Percentiles rank a stretch among this genome's conserved stretches.
Conservation (phyloP, 2,329 filamentous ascomycete genomes). For the Arthrinium phaeospermum region DNA sequence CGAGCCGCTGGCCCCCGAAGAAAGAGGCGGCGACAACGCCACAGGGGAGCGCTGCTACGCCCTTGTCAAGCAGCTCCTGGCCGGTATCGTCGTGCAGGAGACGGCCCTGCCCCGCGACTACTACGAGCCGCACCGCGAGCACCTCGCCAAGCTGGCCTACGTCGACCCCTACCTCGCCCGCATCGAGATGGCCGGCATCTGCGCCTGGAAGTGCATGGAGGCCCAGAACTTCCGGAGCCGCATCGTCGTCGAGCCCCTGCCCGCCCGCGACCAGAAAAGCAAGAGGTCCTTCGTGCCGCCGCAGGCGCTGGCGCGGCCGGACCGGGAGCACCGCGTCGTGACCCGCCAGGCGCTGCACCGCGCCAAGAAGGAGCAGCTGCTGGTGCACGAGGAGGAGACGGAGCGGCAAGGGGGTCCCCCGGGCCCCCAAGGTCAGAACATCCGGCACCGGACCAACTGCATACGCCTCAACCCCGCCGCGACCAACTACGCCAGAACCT, state of each 20-base stretch:
- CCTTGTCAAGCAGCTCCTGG: background rate
- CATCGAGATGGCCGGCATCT: slow-evolving; percentile 18
- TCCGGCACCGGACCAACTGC: background rate
- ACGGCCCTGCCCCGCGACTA: background rate
- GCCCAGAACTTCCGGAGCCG: background rate
- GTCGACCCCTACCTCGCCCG: slow-evolving; percentile 9
- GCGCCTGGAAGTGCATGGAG: slow-evolving; percentile 18
- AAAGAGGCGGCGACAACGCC: background rate
- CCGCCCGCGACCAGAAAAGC: background rate
- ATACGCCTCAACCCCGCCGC: background rate
- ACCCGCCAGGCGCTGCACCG: background rate
- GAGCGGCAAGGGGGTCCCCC: background rate
- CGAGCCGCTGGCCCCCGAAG: background rate
- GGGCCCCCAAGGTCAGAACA: background rate
- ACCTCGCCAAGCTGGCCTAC: background rate
- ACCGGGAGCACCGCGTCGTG: background rate
- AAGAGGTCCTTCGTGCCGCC: background rate
- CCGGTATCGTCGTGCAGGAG: background rate
- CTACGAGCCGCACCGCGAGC: background rate
- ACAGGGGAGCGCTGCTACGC: background rate
- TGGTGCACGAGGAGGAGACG: background rate
- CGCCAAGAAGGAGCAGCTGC: background rate
- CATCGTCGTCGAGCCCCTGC: background rate
- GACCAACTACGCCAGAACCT: background rate
- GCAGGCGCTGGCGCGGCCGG: background rate